Base-by-base conservation (phyloP, 176 grass and related monocot genomes). In the Pharus latifolius region DNA sequence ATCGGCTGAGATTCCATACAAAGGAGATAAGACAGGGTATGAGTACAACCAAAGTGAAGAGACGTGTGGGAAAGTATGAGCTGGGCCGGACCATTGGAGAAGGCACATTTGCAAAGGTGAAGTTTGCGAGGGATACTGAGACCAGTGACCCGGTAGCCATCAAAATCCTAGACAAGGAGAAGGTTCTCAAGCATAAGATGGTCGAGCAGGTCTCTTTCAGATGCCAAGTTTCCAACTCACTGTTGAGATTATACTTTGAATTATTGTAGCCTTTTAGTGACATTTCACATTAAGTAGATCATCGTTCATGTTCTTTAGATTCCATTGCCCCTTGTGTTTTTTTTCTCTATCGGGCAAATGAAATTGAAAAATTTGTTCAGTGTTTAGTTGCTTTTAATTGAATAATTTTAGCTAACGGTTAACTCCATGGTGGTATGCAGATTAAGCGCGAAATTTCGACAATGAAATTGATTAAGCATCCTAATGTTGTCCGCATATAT, bases 381-480 rank as follows among this genome's bases (percentile, higher is more conserved):
- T 30, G 26, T 60, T 65, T 17, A 78, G 28, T 2, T 42, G 1
- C 6, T 78, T 15, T 49, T 56, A 4, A 11, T 52, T 16, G 2
- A 34, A 53, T 49, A 35, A 8, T 54, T 33, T 80, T 26, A 37
- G 15, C 22, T 86, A 67, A 70, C 40, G 20, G 24, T 18, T 63
- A 57, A 48, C 22, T 41, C 20, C 15, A 3, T 93, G 26, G 41
- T 70, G 12, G 18, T 47, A 63, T 88, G 82, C 81, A 99, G 95
- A 94, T 99, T 58, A 99, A 99, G 73, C 40, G 95, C 72, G 95
- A 94, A 65, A 94, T 99, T 56, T 84, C 95, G 2, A 99, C 88
- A 14, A 94, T 99, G 95, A 99, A 99, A 75, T 47, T 94, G 79
- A 85, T 99, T 75, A 91, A 99, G 73, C 95, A 99, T 81, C 95